phyloP scores from a whole-genome alignment of 345 rosid genomes.

The Conringia planisiliqua region DNA sequence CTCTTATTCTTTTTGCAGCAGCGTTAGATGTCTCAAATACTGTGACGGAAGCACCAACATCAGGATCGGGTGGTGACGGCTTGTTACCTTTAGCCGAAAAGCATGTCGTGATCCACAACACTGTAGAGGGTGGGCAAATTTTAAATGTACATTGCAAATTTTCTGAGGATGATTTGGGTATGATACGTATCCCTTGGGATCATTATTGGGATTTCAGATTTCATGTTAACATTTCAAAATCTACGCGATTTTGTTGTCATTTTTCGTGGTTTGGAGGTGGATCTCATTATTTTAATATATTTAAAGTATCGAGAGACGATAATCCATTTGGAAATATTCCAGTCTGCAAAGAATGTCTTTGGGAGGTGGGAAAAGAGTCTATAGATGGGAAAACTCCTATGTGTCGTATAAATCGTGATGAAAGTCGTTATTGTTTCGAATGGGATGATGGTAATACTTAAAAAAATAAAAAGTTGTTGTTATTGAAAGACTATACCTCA shows the following conservation, averaged over 20 bases:
- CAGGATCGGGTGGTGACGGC: background rate
- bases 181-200: too few relatives aligned
- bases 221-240: background rate
- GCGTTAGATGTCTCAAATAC: background rate
- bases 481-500: background rate
- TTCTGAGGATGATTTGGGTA: too few relatives aligned
- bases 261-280: background rate
- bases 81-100: background rate
- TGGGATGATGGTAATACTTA: background rate
- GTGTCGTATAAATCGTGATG: background rate
- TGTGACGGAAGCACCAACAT: background rate
- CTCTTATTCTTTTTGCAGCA: background rate
- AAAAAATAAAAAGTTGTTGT: too few relatives aligned
- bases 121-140: background rate
- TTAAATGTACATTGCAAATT: background rate
- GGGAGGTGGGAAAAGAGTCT: background rate
- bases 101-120: background rate
- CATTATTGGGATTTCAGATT: conserved; percentile 1
- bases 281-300: background rate
- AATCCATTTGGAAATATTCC: background rate
- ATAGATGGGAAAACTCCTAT: background rate
- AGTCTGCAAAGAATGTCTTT: background rate
- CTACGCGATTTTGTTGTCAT: background rate
- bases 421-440: background rate
- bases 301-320: background rate